A percentile compares a stretch with the other conserved stretches of the same genome.
Evolutionary conservation across 169 alveolate genomes (phyloP).

Genomic region (Plasmodium falciparum): DNA sequence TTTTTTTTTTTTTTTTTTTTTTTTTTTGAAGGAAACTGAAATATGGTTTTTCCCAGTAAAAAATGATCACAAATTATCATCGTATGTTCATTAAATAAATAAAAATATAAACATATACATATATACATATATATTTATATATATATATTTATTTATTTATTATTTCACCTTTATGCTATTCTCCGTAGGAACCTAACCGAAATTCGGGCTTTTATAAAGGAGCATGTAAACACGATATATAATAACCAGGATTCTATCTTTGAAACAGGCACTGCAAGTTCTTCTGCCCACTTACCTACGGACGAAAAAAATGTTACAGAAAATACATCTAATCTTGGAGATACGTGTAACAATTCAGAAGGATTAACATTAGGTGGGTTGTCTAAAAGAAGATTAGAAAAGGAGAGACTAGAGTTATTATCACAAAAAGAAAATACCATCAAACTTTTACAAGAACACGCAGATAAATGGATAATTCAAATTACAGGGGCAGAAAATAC

Average conservation of each 20-base stretch:
- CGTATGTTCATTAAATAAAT: too few species aligned
- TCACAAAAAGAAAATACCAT: slow-evolving; percentile 61
- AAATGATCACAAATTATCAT: too few species aligned
- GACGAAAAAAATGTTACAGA: slow-evolving; percentile 1
- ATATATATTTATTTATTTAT: not conserved
- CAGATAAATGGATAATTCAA: slow-evolving; percentile 79
- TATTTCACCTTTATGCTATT: not conserved
- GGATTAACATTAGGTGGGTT: slow-evolving; percentile 39
- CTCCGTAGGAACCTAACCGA: slow-evolving; percentile 28
- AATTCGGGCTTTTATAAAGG: slow-evolving; percentile 23
- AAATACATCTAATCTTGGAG: not conserved
- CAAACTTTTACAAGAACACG: slow-evolving; percentile 45
- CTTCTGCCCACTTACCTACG: not conserved
- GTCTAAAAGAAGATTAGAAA: slow-evolving; percentile 70
- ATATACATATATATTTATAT: not conserved
- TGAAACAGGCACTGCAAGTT: slow-evolving; percentile 4
- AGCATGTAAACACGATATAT: slow-evolving; percentile 1
- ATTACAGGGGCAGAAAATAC: slow-evolving; percentile 82
- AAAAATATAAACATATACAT: too few species aligned
- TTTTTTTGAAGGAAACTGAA: too few species aligned
- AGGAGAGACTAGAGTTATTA: slow-evolving; percentile 57
- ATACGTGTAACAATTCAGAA: slow-evolving; percentile 2
- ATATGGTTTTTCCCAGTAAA: too few species aligned
- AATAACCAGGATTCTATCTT: slow-evolving; percentile 26
- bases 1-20: too few species aligned